Base-by-base conservation (phyloP, 805 yeast genomes). In the Metschnikowia lachancei region DNA sequence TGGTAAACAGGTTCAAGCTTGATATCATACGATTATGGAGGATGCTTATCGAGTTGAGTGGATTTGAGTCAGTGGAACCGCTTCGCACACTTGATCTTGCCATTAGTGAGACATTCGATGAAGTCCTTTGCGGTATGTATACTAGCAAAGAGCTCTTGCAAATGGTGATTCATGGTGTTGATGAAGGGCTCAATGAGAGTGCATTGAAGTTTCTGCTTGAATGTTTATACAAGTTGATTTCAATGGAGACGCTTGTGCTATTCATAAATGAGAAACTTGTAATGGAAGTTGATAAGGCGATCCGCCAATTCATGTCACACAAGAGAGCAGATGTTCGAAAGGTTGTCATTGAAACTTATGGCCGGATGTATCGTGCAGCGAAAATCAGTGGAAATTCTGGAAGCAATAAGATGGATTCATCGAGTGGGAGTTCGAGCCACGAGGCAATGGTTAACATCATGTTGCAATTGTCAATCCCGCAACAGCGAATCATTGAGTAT, bases 401-500 rank as follows among this genome's bases (percentile, higher is more conserved):
- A 59, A 62, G 57, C 17, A 16, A 26, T 19, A 31, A 33, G 12
- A 3, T 29, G 45, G 17, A 29, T 3, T 29, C 41, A 13, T 14
- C 31, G 20, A 12, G n/a, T 17, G 46, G 17, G 19, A 38, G n/a
- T 2, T 34, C 48, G 19, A 40, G 49, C 18, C 38, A 19, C 22
- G 45, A 34, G 16, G 40, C 41, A 3, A 56, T 64, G 49, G 61
- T 58, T 32, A 49, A 56, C 20, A 60, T 76, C 3, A 62, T 77
- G 50, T 64, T 58, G 29, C 66, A 64, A 46, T 58, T 78, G 32
- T 61, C 74, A 14, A 47, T 57, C 2, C 67, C 78, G 1, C 83
- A 79, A 46, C 62, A 61, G 43, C 75, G 70, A 50, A 58, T 80
- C 41, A 69, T 79, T 13, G 76, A 77, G 45, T 72, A 73, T 51